Percentiles rank a stretch among this genome's conserved stretches.
These are phyloP conservation scores for Leccinellum rugosiceps DNA, from an alignment of 768 basidiomycete species.

Conservation along the genomic window DNA sequence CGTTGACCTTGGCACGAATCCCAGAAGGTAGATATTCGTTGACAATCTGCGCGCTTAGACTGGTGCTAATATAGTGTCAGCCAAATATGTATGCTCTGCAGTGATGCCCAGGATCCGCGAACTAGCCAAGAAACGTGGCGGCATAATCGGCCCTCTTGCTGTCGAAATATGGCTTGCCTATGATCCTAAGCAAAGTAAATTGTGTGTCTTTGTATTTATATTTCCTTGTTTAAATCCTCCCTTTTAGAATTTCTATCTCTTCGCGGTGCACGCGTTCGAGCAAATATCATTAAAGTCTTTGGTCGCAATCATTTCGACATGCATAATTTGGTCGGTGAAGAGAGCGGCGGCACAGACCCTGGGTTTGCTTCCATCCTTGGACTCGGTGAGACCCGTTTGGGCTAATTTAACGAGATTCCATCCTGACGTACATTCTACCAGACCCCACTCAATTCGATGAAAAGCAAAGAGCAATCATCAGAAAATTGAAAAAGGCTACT, in stretches of 20 bases:
- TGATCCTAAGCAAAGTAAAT: neutral
- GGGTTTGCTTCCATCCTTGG: neutral
- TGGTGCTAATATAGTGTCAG: neutral
- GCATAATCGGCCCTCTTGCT: neutral
- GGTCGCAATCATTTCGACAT: neutral
- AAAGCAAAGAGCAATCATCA: neutral
- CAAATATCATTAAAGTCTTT: neutral
- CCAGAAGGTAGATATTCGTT: conserved; percentile 2
- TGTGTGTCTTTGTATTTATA: neutral
- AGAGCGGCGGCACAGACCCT: neutral
- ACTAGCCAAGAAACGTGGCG: neutral
- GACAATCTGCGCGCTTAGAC: neutral
- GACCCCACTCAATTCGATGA: neutral
- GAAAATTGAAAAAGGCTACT: neutral
- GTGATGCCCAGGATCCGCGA: conserved; percentile 8
- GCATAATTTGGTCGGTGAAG: neutral
- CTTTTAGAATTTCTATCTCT: neutral
- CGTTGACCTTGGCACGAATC: neutral
- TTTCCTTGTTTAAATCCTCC: neutral
- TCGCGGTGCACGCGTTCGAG: neutral
- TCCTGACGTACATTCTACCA: neutral
- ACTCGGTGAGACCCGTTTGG: neutral
- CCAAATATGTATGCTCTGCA: neutral
- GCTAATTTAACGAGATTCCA: neutral
- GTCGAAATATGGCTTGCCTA: conserved; percentile 1